These are phyloP conservation scores for Neurospora hispaniola DNA, from an alignment of 495 filamentous ascomycete species.

Conservation along the genomic window DNA sequence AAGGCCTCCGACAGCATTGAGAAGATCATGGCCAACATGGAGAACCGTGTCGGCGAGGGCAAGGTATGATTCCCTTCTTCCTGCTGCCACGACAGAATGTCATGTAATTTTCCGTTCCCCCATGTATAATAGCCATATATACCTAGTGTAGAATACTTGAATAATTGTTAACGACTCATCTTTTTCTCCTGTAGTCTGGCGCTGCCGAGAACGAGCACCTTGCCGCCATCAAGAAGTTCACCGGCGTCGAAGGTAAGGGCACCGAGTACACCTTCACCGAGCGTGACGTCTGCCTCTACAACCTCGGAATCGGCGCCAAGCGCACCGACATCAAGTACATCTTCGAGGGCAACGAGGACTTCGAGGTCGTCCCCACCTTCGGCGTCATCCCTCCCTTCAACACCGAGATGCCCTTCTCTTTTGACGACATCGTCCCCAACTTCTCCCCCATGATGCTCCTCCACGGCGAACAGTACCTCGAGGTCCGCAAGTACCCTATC, in stretches of 20 bases:
- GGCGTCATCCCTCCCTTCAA: conserved; percentile 91
- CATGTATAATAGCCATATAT: conserved; percentile 22
- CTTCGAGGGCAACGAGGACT: conserved; percentile 79
- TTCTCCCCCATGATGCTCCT: conserved; percentile 99
- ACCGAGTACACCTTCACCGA: conserved; percentile 76
- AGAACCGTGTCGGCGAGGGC: conserved; percentile 50
- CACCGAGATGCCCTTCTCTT: conserved; percentile 66
- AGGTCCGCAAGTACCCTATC: conserved; percentile 88
- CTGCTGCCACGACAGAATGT: conserved; percentile 4
- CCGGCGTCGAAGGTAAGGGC: conserved; percentile 58
- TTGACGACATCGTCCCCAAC: conserved; percentile 80
- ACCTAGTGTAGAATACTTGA: conserved; percentile 11
- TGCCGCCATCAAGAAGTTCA: conserved; percentile 65
- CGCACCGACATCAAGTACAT: conserved; percentile 79
- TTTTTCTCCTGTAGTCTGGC: conserved; percentile 22
- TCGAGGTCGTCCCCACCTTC: conserved; percentile 88
- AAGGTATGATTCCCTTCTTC: conserved; percentile 35
- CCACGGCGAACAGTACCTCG: conserved; percentile 97
- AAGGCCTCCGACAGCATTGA: conserved; percentile 63
- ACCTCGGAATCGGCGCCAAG: conserved; percentile 90
- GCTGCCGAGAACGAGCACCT: conserved; percentile 40
- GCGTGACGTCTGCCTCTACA: conserved; percentile 87
- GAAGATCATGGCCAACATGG: conserved; percentile 87
- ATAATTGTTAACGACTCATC: conserved; percentile 19
- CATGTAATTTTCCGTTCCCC: conserved; percentile 10